Conservation (phyloP, 257 asterid species). For the Verbena officinalis region DNA sequence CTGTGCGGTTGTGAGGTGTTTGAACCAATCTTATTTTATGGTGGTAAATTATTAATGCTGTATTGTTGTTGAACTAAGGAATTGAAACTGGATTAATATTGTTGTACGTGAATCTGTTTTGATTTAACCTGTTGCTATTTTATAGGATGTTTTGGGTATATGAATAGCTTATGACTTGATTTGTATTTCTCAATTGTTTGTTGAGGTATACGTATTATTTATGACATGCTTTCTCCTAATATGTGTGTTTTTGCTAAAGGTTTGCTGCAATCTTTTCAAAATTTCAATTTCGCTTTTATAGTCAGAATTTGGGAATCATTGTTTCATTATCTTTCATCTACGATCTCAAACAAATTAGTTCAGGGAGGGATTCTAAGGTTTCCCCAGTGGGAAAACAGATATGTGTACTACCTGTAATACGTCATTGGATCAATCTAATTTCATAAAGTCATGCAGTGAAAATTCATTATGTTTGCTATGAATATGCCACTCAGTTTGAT, state of each 20-base stretch:
- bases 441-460: no score
- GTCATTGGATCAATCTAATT: no score
- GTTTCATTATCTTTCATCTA: neutral
- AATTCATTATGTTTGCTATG: neutral
- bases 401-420: no score
- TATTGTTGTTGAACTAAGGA: neutral
- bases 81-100: neutral
- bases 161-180: slow-evolving; percentile 6
- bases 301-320: neutral
- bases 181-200: neutral
- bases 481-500: neutral
- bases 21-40: neutral
- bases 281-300: neutral
- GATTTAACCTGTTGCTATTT: neutral
- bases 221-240: neutral
- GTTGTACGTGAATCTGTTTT: neutral
- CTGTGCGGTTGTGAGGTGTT: neutral
- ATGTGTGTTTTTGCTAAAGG: slow-evolving; percentile 5
- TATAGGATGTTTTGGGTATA: neutral
- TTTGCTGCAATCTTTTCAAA: neutral
- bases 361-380: no score
- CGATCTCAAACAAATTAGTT: neutral
- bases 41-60: neutral
- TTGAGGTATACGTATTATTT: slow-evolving; percentile 12
- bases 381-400: no score